Percentiles rank a stretch among this genome's conserved stretches.
phyloP scores from a whole-genome alignment of 495 filamentous ascomycete species.

The Glarea lozoyensis region DNA sequence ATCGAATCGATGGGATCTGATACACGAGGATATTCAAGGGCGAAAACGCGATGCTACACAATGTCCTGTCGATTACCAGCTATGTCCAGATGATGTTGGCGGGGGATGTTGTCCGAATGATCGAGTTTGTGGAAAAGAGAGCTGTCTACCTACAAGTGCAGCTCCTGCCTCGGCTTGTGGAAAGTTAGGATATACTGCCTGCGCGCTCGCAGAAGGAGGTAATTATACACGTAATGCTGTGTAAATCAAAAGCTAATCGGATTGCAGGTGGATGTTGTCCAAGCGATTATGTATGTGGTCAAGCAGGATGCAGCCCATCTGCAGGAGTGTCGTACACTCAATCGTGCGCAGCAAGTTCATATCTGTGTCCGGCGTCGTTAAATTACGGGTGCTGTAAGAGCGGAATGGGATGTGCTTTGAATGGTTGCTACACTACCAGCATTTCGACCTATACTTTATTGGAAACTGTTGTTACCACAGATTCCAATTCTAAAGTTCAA shows the following conservation, averaged over 20 bases:
- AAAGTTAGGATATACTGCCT: constrained; percentile 11
- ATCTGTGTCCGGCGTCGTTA: constrained; percentile 13
- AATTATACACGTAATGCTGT: not conserved
- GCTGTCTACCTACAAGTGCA: constrained; percentile 13
- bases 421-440: constrained; percentile 13
- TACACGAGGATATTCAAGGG: constrained; percentile 18
- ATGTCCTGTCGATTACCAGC: constrained; percentile 12
- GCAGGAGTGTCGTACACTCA: constrained; percentile 9
- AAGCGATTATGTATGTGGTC: constrained; percentile 10
- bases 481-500: constrained; percentile 3
- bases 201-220: constrained; percentile 19
- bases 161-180: constrained; percentile 15
- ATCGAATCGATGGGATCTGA: constrained; percentile 14
- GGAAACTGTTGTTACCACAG: constrained; percentile 14
- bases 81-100: constrained; percentile 13
- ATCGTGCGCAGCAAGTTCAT: constrained; percentile 8
- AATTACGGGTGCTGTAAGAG: constrained; percentile 16
- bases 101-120: constrained; percentile 21
- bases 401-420: constrained; percentile 13
- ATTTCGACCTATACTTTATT: constrained; percentile 9
- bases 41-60: constrained; percentile 15
- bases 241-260: not conserved
- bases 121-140: constrained; percentile 13
- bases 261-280: constrained; percentile 21
- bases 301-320: constrained; percentile 9